Conservation (phyloP, 2,329 filamentous ascomycete genomes). For the Didymella keratinophila region DNA sequence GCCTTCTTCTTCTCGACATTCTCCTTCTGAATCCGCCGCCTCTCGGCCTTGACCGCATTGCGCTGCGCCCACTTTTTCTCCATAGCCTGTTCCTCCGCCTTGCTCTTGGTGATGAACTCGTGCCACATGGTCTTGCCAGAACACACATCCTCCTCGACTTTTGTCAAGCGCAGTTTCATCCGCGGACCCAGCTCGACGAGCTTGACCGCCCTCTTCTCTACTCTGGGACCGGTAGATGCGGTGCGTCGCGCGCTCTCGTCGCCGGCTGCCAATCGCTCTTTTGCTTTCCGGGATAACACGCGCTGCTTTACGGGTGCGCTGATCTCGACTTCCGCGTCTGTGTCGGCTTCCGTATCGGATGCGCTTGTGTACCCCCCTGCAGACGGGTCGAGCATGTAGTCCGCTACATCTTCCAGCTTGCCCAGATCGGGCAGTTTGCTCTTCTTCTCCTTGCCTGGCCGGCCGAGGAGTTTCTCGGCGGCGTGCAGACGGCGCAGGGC, state of each 20-base stretch:
- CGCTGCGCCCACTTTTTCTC: constrained; percentile 84
- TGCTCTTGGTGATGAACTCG: constrained; percentile 87
- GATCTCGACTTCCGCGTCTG: constrained; percentile 94
- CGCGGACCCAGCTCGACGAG: constrained; percentile 90
- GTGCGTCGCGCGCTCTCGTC: constrained; percentile 49
- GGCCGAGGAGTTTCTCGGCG: constrained; percentile 78
- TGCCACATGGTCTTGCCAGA: constrained; percentile 96
- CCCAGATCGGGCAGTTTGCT: constrained; percentile 83
- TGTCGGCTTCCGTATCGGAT: constrained; percentile 91
- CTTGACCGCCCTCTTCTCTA: constrained; percentile 89
- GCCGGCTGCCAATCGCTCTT: constrained; percentile 52
- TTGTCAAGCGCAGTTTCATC: constrained; percentile 86
- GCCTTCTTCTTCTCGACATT: constrained; percentile 89
- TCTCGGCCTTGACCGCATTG: constrained; percentile 79
- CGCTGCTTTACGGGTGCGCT: constrained; percentile 66
- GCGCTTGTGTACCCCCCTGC: constrained; percentile 89
- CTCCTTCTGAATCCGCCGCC: constrained; percentile 83
- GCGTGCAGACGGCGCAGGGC: constrained; percentile 83
- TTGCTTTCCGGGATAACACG: constrained; percentile 65
- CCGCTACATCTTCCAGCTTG: constrained; percentile 89
- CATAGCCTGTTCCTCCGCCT: constrained; percentile 76
- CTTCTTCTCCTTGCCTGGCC: constrained; percentile 63
- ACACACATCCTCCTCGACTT: constrained; percentile 94
- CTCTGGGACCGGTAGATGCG: constrained; percentile 53
- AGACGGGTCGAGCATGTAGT: constrained; percentile 84